A percentile compares a stretch with the other conserved stretches of the same genome.
Conservation (phyloP, 2,329 filamentous ascomycete genomes). For the Parascedosporium putredinis region DNA sequence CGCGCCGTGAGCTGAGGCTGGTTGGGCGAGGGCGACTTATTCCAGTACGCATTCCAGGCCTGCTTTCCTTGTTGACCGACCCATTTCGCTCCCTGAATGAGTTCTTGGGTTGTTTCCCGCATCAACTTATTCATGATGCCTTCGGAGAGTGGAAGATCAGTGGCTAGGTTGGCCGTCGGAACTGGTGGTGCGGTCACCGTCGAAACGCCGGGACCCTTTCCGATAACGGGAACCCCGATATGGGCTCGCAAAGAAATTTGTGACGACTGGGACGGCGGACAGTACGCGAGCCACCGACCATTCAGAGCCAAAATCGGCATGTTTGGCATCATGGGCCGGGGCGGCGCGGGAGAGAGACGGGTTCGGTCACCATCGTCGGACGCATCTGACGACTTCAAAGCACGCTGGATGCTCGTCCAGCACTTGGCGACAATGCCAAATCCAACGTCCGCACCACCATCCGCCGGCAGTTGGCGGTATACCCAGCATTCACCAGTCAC, state of each 20-base stretch:
- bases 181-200: slow-evolving; percentile 59
- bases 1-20: slow-evolving; percentile 32
- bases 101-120: slow-evolving; percentile 67
- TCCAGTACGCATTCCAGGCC: slow-evolving; percentile 75
- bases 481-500: slow-evolving; percentile 80
- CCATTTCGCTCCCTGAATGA: slow-evolving; percentile 66
- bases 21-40: slow-evolving; percentile 35
- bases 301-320: slow-evolving; percentile 59
- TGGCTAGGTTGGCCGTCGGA: slow-evolving; percentile 53
- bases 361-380: slow-evolving; percentile 34
- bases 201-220: slow-evolving; percentile 44
- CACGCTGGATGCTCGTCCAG: slow-evolving; percentile 76
- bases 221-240: slow-evolving; percentile 44
- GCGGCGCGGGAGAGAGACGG: slow-evolving; percentile 24
- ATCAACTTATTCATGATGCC: slow-evolving; percentile 67
- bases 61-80: slow-evolving; percentile 67
- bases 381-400: slow-evolving; percentile 35
- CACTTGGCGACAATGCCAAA: slow-evolving; percentile 73
- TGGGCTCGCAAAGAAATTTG: slow-evolving; percentile 58
- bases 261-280: slow-evolving; percentile 61
- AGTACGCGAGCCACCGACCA: slow-evolving; percentile 68
- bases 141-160: slow-evolving; percentile 63
- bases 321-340: slow-evolving; percentile 33
- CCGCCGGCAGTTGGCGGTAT: slow-evolving; percentile 42
- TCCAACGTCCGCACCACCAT: slow-evolving; percentile 29